Evolutionary conservation across 179 eudicot genomes (phyloP).

Genomic region (Drosera spatulata): DNA sequence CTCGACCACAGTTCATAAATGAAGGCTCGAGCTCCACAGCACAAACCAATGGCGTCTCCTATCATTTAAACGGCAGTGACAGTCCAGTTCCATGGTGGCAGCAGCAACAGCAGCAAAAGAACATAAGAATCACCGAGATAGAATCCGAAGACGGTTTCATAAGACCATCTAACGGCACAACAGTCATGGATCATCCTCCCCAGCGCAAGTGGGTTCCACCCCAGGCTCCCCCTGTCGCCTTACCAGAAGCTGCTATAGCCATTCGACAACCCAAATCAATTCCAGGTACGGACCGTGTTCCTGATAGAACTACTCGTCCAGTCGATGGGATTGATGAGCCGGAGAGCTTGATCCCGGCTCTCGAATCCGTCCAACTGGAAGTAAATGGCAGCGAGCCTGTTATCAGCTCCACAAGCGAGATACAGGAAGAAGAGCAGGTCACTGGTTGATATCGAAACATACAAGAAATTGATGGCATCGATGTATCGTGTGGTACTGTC

Average conservation of each 20-base stretch:
- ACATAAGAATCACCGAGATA: constrained; percentile 41
- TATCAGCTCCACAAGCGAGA: too few relatives aligned
- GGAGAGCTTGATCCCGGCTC: constrained; percentile 53
- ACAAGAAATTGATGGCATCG: too few relatives aligned
- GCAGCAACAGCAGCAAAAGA: constrained; percentile 19
- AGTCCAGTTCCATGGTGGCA: constrained; percentile 56
- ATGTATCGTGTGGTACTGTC: too few relatives aligned
- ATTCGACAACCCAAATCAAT: constrained; percentile 68
- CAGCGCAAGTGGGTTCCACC: constrained; percentile 92
- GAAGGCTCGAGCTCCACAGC: constrained; percentile 21
- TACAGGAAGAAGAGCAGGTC: too few relatives aligned
- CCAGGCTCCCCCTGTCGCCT: constrained; percentile 76
- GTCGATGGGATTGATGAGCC: constrained; percentile 43
- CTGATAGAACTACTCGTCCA: constrained; percentile 39
- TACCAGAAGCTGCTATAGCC: constrained; percentile 94
- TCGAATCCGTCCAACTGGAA: constrained; percentile 50
- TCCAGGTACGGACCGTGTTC: constrained; percentile 28
- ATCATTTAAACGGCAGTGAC: constrained; percentile 32
- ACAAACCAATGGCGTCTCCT: constrained; percentile 30
- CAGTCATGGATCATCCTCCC: constrained; percentile 29
- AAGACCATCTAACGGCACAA: constrained; percentile 20
- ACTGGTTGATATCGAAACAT: too few relatives aligned
- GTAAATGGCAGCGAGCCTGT: constrained; percentile 8
- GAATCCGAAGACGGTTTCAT: constrained; percentile 25
- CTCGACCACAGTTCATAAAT: constrained; percentile 25